These are phyloP conservation scores for Pseudonitzschia multistriata DNA, from an alignment of 108 stramenopile species.

Conservation along the genomic window DNA sequence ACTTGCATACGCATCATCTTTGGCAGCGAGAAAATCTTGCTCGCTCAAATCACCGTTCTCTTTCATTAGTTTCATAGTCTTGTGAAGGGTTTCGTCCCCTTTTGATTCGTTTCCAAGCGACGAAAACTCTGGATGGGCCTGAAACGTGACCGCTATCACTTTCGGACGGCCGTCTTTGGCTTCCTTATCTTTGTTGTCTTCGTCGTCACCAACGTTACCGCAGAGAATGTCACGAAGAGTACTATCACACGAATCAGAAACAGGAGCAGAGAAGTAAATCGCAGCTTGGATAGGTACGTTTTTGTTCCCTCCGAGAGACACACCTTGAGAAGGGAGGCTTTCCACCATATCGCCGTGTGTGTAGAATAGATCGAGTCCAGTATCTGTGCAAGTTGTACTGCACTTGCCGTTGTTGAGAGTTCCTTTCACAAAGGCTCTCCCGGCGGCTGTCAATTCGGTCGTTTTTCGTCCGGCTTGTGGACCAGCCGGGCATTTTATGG, in stretches of 20 bases:
- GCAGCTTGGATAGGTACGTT: slow-evolving; percentile 66
- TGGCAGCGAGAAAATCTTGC: slow-evolving; percentile 15
- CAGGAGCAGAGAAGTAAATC: slow-evolving; percentile 51
- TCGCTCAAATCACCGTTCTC: slow-evolving; percentile 33
- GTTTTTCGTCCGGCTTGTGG: slow-evolving; percentile 51
- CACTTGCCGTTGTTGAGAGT: neutral
- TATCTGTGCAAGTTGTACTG: neutral
- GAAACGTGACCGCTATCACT: slow-evolving; percentile 66
- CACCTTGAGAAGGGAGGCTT: slow-evolving; percentile 52
- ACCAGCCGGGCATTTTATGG: slow-evolving; percentile 38
- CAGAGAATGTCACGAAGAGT: neutral
- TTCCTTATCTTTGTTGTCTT: slow-evolving; percentile 24
- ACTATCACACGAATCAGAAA: neutral
- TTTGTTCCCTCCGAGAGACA: slow-evolving; percentile 54
- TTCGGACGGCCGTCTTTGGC: neutral
- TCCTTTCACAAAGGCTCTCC: slow-evolving; percentile 17
- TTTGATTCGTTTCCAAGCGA: slow-evolving; percentile 3
- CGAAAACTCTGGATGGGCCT: slow-evolving; percentile 79
- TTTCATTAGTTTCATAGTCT: slow-evolving; percentile 40
- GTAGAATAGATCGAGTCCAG: slow-evolving; percentile 46
- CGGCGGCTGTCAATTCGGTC: slow-evolving; percentile 23
- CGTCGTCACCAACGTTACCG: neutral
- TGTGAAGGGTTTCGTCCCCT: slow-evolving; percentile 41
- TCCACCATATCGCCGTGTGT: slow-evolving; percentile 85
- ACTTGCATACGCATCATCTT: slow-evolving; percentile 37